Evolutionary conservation across 768 basidiomycete genomes (phyloP), one percentile per base, ranked within the genome.

Genomic region (Boletus tylopilopsis): DNA sequence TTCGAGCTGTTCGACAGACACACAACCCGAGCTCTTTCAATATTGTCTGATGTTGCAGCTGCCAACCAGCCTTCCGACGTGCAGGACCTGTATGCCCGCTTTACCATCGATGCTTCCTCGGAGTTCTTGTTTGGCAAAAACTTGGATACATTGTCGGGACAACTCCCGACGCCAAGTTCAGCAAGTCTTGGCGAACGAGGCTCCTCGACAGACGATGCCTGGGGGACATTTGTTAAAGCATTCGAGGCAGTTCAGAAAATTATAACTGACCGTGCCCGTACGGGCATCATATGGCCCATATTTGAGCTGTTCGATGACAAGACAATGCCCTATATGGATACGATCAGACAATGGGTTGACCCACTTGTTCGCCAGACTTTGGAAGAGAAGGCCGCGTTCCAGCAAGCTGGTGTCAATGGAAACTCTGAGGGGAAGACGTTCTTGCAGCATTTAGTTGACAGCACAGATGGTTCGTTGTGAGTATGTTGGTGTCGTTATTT

Each of bases 61-160:
- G 53, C 67, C 1, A 56, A 69, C 37, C 65, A 70, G 48, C 72
- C 83, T 3, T 75, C 77, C 57, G 85, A 87, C 51, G 79, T 76
- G 1, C 83, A 89, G 62, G 87, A 87, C 58, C 71, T 88, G 4
- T 86, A 75, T 56, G 67, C 78, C 16, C 78, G 85, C 9, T 85
- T 87, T 62, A 78, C 84, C 12, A 73, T 87, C 34, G 87, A 89
- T 61, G 73, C 84, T 0, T 82, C 85, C 1, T 84, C 84, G 6
- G 84, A 86, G 50, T 87, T 86, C 60, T 71, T 89, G 32, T 87
- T 90, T 50, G 86, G 85, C 8, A 71, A 74, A 47, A 83, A 81
- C 59, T 57, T 87, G 48, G 71, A 83, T 49, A 85, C 85, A 1
- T 68, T 87, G 16, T 78, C 77, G 10, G 74, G 71, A 3, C 61